A percentile compares a stretch with the other conserved stretches of the same genome.
These are phyloP conservation scores for Lachnum nothofagi DNA, from an alignment of 2,329 filamentous ascomycete species.

Conservation along the genomic window DNA sequence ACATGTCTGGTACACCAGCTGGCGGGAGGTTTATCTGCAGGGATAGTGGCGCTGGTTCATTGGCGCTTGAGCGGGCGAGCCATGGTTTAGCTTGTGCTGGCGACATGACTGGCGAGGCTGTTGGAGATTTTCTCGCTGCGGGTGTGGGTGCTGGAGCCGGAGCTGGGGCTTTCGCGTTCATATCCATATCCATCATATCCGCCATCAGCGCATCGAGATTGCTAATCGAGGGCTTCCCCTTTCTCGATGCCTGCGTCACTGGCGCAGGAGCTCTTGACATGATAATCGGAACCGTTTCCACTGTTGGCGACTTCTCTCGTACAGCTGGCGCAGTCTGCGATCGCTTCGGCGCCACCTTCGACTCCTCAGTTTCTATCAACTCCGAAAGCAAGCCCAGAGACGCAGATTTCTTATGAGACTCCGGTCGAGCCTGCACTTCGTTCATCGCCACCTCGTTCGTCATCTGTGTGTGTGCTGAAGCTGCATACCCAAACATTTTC, in stretches of 20 bases:
- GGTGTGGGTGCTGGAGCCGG: neutral
- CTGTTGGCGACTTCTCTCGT: neutral
- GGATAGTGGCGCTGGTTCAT: neutral
- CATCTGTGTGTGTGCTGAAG: neutral
- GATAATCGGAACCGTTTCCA: neutral
- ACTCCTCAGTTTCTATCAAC: neutral
- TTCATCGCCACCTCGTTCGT: neutral
- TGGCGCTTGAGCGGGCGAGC: neutral
- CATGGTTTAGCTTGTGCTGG: neutral
- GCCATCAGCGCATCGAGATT: neutral
- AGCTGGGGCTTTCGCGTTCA: neutral
- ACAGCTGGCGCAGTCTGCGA: neutral
- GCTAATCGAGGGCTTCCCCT: neutral
- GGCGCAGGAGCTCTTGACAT: neutral
- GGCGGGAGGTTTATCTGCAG: neutral
- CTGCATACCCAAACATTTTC: conserved; percentile 21
- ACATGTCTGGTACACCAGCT: neutral
- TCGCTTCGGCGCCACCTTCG: neutral
- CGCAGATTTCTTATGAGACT: neutral
- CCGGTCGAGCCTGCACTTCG: neutral
- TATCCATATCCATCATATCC: neutral
- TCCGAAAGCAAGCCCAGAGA: neutral
- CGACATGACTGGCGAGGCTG: neutral
- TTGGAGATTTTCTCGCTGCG: neutral
- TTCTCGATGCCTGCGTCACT: neutral